Evolutionary conservation across 352 stramenopile species (phyloP).

Genomic region (Phytophthora idaei): DNA sequence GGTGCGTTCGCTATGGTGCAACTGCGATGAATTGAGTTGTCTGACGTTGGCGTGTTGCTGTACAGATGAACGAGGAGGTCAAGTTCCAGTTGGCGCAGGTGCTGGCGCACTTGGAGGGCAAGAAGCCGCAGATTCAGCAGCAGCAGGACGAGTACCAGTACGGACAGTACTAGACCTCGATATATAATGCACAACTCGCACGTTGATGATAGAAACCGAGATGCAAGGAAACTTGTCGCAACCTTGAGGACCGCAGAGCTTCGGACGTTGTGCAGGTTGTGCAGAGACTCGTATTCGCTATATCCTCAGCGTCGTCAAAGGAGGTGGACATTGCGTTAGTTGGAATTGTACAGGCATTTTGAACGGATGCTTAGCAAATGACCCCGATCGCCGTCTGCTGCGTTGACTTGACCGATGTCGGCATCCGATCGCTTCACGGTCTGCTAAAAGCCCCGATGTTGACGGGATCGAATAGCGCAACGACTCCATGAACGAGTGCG

Average conservation of each 20-base stretch:
- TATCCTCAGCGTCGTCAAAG: too few relatives aligned
- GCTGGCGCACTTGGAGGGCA: conserved; percentile 68
- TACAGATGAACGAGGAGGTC: conserved; percentile 78
- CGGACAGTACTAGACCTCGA: conserved; percentile 28
- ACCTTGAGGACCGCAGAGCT: too few relatives aligned
- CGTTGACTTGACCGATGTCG: too few relatives aligned
- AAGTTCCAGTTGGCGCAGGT: conserved; percentile 80
- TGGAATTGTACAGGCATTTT: too few relatives aligned
- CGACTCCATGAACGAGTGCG: neutral
- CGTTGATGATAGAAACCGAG: conserved; percentile 15
- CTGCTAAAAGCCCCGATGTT: neutral
- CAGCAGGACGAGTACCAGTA: conserved; percentile 36
- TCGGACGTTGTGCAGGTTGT: too few relatives aligned
- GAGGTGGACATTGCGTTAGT: too few relatives aligned
- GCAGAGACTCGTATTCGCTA: too few relatives aligned
- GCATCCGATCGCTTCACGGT: neutral
- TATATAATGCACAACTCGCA: conserved; percentile 34
- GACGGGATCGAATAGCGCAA: too few relatives aligned
- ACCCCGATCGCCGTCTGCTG: too few relatives aligned
- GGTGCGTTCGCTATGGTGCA: conserved; percentile 39
- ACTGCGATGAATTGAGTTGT: neutral
- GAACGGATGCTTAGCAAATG: too few relatives aligned
- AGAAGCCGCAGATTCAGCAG: conserved; percentile 43
- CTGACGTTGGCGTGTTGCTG: conserved; percentile 11
- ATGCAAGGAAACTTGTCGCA: too few relatives aligned